These are phyloP conservation scores for Cystoisospora suis DNA, from an alignment of 169 alveolate species.

Conservation along the genomic window DNA sequence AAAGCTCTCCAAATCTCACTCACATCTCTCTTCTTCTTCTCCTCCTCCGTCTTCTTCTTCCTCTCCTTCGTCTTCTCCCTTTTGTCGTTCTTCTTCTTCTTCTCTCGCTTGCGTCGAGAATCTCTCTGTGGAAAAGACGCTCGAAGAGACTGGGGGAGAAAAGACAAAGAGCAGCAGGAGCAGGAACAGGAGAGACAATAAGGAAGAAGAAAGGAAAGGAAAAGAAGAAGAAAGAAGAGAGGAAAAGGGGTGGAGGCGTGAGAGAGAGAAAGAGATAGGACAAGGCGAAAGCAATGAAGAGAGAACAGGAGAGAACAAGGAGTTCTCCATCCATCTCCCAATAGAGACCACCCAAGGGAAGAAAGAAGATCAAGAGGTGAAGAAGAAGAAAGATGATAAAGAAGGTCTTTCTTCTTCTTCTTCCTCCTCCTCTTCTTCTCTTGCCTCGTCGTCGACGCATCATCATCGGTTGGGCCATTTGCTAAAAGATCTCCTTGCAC, in stretches of 20 bases:
- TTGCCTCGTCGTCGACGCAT: no score
- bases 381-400: no score
- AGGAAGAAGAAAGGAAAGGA: background rate
- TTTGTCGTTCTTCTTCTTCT: background rate
- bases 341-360: no score
- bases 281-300: no score
- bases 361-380: no score
- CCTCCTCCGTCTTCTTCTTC: no score
- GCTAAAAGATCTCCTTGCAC: no score
- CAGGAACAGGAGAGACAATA: background rate
- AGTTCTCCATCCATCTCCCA: no score
- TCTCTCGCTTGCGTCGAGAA: background rate
- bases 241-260: background rate
- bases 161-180: background rate
- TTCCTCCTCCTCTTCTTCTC: no score
- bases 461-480: no score
- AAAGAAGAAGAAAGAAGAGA: background rate
- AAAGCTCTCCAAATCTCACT: slow-evolving; percentile 86
- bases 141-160: background rate
- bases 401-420: no score
- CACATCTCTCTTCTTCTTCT: background rate
- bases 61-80: background rate
- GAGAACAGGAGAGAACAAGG: no score
- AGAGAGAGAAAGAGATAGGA: background rate
- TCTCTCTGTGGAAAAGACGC: background rate